Base-by-base conservation (phyloP, 2,329 filamentous ascomycete genomes). In the Phyllosticta capitalensis region DNA sequence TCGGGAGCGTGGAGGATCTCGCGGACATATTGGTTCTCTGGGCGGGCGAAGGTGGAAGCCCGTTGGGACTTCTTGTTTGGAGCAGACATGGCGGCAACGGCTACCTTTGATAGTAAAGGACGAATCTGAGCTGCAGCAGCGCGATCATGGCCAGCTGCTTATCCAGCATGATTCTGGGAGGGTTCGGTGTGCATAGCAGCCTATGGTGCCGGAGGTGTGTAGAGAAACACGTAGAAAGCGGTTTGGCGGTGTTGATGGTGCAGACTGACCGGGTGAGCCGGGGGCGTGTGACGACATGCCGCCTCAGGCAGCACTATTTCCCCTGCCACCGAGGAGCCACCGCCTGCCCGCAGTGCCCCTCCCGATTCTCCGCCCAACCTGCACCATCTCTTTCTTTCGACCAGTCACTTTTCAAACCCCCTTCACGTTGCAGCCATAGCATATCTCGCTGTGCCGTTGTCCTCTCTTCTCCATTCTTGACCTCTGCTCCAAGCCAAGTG, bases 21-120 rank as follows among this genome's bases (percentile, higher is more conserved):
- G 55, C 76, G 72, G 54, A 76, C 74, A 66, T 77, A 78, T 62
- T 73, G 71, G 63, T 76, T 76, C 38, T 75, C 67, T 48, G 68
- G 68, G 14, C 21, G 55, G 17, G 59, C 24, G 33, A 55, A 55
- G 52, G 58, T 59, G 45, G 58, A 21, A 22, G 58, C 51, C 21
- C 58, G 52, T 33, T 59, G 52, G 22, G 52, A 45, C 33, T 52
- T 20, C 51, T 54, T 58, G 51, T 28, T 49, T 45, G 14, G 38
- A 24, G 56, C 51, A 33, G 52, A 54, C 52, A 54, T 54, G 56
- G 56, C 56, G 56, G 56, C 48, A 52, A 54, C 33, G 14, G 14
- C 21, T 33, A 33, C 30, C 50, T 51, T 22, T 9, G 33, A 50
- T 21, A 19, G 52, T 24, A 24, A 24, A 26, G 49, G 52, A 21